Evolutionary conservation across 2,329 filamentous ascomycete genomes (phyloP), one percentile per base, ranked within the genome.

Genomic region (Cladosporium sp.): DNA sequence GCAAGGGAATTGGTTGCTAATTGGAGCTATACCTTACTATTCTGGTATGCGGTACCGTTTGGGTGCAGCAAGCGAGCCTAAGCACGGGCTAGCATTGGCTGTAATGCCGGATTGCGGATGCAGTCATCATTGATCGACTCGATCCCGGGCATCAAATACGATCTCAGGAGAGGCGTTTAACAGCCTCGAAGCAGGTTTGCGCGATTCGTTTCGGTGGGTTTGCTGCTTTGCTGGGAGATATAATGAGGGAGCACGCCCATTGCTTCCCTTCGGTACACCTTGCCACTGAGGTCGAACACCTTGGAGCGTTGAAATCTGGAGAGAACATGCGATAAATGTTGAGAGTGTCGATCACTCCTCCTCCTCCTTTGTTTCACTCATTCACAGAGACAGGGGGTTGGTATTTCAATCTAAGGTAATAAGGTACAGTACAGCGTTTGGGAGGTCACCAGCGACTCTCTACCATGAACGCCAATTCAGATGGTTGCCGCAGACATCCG

Each of bases 51-150:
- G 38, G 26, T 52, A 34, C 28, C 28, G 26, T 28, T 32, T 52
- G 26, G 26, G 18, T 52, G 24, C 49, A 15, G 49, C 24, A 54
- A 54, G 28, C 51, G 51, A 54, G 51, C 18, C 38, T 8, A 44
- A 44, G 51, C 51, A 54, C 51, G 51, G 51, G 30, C 51, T 54
- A 14, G 49, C 24, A 26, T 15, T 54, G 49, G 49, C 26, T 28
- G 15, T 18, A 54, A n/a, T 54, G 51, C 51, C 51, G 51, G 51
- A 30, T 34, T 32, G 11, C 30, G 15, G 51, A 54, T 54, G 51
- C 51, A 54, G 51, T 54, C 51, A 54, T 54, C 51, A 18, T 26
- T n/a, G 51, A 54, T 54, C 51, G 51, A 54, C 51, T 54, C 51
- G 51, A 54, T 54, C 51, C 28, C 51, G 51, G 18, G 51, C 51